These are phyloP conservation scores for Penicillium silybi DNA, from an alignment of 495 filamentous ascomycete genomes.

Conservation along the genomic window DNA sequence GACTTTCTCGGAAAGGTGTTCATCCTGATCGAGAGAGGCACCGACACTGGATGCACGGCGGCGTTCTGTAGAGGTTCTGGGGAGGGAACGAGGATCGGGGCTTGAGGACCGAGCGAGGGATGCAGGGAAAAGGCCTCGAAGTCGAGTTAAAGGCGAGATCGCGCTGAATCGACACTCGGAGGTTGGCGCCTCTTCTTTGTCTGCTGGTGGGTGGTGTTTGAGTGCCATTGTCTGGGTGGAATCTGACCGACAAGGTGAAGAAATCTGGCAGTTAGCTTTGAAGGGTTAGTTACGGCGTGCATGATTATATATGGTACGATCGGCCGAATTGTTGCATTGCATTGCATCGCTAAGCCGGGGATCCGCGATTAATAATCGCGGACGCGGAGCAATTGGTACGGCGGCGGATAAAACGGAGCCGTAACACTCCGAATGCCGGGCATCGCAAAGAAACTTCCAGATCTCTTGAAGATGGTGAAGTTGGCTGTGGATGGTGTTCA, in stretches of 20 bases:
- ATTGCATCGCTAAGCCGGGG: slow-evolving; percentile 4
- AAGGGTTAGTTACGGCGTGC: slow-evolving; percentile 3
- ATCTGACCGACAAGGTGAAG: background rate
- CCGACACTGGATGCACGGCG: slow-evolving; percentile 17
- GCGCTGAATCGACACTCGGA: slow-evolving; percentile 18
- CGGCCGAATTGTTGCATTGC: slow-evolving; percentile 7
- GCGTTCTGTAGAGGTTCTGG: slow-evolving; percentile 18
- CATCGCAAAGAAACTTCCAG: background rate
- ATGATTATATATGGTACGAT: slow-evolving; percentile 11
- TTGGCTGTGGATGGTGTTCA: background rate
- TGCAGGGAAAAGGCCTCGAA: slow-evolving; percentile 8
- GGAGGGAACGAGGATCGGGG: slow-evolving; percentile 5
- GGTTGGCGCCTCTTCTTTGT: slow-evolving; percentile 3
- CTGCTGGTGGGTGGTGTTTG: background rate
- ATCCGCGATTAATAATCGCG: slow-evolving; percentile 23
- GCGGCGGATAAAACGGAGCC: background rate
- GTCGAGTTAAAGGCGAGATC: slow-evolving; percentile 12
- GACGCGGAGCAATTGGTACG: slow-evolving; percentile 3
- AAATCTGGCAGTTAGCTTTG: slow-evolving; percentile 1
- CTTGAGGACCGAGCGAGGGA: background rate
- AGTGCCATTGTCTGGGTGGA: slow-evolving; percentile 1
- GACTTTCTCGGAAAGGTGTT: slow-evolving; percentile 25
- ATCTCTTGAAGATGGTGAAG: background rate
- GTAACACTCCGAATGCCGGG: background rate
- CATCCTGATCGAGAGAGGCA: slow-evolving; percentile 23